These are phyloP conservation scores for Gautieria morchelliformis DNA, from an alignment of 768 basidiomycete genomes.

Conservation along the genomic window DNA sequence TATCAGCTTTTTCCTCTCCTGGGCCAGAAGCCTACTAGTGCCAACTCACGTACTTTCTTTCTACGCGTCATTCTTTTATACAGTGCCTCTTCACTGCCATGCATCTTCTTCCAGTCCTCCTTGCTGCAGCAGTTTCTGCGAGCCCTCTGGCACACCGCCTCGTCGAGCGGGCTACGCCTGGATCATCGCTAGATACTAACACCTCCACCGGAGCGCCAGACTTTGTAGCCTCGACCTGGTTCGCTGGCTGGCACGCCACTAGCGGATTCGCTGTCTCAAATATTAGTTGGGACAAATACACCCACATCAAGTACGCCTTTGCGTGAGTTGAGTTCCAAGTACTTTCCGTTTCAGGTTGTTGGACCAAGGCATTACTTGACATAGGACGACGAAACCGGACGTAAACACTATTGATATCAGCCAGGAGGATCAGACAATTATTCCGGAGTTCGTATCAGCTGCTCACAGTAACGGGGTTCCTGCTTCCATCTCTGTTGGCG, in stretches of 20 bases:
- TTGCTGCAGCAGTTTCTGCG: background rate
- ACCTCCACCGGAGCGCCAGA: background rate
- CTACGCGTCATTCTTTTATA: too few species aligned
- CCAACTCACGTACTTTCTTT: too few species aligned
- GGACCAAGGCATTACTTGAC: background rate
- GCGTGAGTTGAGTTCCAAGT: constrained; percentile 46
- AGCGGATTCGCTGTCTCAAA: constrained; percentile 36
- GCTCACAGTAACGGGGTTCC: constrained; percentile 28
- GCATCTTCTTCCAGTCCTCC: background rate
- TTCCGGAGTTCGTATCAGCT: constrained; percentile 47
- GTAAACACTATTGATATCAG: constrained; percentile 23
- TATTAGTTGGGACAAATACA: constrained; percentile 61
- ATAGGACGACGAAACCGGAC: constrained; percentile 26
- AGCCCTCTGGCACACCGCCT: background rate
- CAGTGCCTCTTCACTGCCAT: background rate
- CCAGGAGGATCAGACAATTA: constrained; percentile 35
- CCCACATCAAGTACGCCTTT: constrained; percentile 59
- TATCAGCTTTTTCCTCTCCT: too few species aligned
- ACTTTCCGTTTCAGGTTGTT: background rate
- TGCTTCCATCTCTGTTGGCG: constrained; percentile 45
- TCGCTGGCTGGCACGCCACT: constrained; percentile 54
- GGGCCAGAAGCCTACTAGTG: too few species aligned
- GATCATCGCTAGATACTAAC: background rate
- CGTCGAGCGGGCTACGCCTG: background rate
- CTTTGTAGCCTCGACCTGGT: constrained; percentile 48